Conservation (phyloP, 2,329 filamentous ascomycete genomes). For the Passalora sequoiae region DNA sequence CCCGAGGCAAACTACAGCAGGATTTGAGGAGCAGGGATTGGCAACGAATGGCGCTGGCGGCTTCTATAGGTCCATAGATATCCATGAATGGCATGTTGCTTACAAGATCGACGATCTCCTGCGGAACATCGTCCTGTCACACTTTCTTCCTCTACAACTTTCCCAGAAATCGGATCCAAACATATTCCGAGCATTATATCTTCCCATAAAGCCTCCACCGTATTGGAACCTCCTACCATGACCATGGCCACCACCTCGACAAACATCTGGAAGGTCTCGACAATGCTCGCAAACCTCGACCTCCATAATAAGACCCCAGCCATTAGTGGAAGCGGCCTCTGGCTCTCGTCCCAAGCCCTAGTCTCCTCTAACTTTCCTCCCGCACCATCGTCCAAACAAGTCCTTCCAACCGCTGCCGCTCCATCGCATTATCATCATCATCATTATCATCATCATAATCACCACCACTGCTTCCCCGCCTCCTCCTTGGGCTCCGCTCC, state of each 20-base stretch:
- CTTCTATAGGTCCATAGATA: slow-evolving; percentile 1
- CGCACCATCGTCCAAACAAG: not conserved
- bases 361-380: no score
- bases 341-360: no score
- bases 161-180: not conserved
- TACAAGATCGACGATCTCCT: not conserved
- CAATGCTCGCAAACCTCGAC: not conserved
- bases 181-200: not conserved
- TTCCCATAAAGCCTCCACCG: not conserved
- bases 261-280: not conserved
- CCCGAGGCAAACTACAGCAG: slow-evolving; percentile 24
- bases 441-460: not conserved
- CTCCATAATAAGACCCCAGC: not conserved
- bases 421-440: no score
- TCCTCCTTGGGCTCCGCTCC: slow-evolving; percentile 16
- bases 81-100: slow-evolving; percentile 1
- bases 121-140: not conserved
- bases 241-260: not conserved
- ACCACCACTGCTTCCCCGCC: not conserved
- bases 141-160: not conserved
- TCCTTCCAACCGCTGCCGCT: not conserved
- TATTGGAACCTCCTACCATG: not conserved
- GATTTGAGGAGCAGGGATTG: slow-evolving; percentile 1
- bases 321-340: not conserved
- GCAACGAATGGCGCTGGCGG: not conserved